These are phyloP conservation scores for Cryphonectria naterciae DNA, from an alignment of 2,329 filamentous ascomycete species.

Conservation along the genomic window DNA sequence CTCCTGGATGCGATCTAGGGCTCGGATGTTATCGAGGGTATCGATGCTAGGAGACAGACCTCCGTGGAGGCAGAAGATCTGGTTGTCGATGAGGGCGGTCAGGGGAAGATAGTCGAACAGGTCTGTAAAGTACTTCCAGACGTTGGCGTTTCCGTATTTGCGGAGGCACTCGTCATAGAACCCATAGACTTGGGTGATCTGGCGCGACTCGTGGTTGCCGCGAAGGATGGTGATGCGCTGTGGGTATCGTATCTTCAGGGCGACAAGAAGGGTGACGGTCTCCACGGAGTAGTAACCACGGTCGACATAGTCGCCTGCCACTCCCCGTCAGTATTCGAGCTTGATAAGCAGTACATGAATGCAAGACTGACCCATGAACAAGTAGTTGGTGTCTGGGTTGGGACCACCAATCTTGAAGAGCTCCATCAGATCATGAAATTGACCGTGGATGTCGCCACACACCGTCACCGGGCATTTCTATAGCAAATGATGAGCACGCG, in stretches of 20 bases:
- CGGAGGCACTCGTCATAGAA: constrained; percentile 99
- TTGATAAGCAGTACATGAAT: neutral
- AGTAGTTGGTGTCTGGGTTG: constrained; percentile 98
- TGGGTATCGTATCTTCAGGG: constrained; percentile 96
- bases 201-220: constrained; percentile 97
- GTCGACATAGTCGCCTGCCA: constrained; percentile 91
- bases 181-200: constrained; percentile 98
- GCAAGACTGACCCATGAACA: constrained; percentile 84
- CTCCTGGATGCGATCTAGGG: constrained; percentile 95
- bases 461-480: constrained; percentile 99
- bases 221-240: constrained; percentile 97
- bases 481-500: constrained; percentile 37
- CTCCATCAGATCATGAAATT: constrained; percentile 99
- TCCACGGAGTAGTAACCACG: constrained; percentile 99
- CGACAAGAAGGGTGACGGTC: constrained; percentile 94
- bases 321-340: constrained; percentile 18
- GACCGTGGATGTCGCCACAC: constrained; percentile 97
- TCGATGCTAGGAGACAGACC: constrained; percentile 95
- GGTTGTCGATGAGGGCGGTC: constrained; percentile 96
- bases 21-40: constrained; percentile 92
- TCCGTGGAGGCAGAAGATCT: constrained; percentile 98
- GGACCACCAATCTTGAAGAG: constrained; percentile 98
- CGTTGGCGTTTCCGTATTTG: constrained; percentile 98
- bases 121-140: constrained; percentile 99
- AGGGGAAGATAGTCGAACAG: constrained; percentile 98